Percentiles rank a stretch among this genome's conserved stretches.
Evolutionary conservation across 164 flowering plant genomes (phyloP).

Genomic region (Nymphaea thermarum): DNA sequence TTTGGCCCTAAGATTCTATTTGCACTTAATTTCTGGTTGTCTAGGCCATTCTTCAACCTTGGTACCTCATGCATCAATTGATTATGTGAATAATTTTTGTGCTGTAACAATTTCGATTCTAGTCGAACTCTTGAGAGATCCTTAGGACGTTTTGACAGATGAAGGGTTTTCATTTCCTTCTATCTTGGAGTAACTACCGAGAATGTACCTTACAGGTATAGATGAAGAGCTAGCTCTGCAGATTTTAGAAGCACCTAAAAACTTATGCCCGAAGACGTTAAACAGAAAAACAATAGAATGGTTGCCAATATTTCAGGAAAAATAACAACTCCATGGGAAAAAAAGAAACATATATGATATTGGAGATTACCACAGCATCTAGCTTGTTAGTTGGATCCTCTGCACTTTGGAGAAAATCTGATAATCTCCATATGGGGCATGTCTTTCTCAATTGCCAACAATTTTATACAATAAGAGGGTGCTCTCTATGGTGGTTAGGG

Average conservation of each 20-base stretch:
- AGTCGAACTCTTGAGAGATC: neutral
- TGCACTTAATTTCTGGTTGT: neutral
- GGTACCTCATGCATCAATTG: neutral
- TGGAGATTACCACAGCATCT: conserved; percentile 71
- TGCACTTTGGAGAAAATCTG: conserved; percentile 3
- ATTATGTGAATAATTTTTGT: conserved; percentile 2
- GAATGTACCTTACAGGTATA: conserved; percentile 45
- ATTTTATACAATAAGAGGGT: no score
- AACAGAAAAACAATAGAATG: no score
- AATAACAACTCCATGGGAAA: no score
- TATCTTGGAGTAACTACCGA: conserved; percentile 22
- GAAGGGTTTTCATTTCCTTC: conserved; percentile 11
- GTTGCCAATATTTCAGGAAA: no score
- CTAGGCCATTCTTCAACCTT: neutral
- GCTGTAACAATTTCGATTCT: conserved; percentile 8
- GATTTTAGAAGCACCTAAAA: conserved; percentile 16
- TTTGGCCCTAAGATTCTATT: neutral
- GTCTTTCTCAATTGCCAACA: no score
- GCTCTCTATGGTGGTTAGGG: no score
- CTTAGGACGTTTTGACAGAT: conserved; percentile 5
- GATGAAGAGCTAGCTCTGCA: conserved; percentile 28
- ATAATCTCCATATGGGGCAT: no score
- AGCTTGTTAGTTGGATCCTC: conserved; percentile 51
- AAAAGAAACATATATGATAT: neutral
- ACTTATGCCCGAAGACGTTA: conserved; percentile 21